phyloP scores from a whole-genome alignment of 352 stramenopile species.

The Pythium plurisporium region DNA sequence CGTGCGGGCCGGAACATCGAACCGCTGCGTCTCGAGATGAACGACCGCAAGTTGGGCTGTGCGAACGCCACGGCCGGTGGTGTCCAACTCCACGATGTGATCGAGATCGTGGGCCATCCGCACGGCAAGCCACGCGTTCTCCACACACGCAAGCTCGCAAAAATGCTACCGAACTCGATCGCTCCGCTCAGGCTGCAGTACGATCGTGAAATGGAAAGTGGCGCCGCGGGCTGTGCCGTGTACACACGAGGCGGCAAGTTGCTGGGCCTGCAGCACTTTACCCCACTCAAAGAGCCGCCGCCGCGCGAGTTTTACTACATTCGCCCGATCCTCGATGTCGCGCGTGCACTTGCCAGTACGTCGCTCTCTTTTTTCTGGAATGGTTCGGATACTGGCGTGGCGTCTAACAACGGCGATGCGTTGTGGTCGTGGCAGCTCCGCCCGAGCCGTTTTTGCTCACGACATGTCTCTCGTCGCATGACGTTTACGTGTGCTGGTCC shows the following conservation, averaged over 20 bases:
- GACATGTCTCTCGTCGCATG: slow-evolving; percentile 34
- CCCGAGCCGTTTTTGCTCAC: slow-evolving; percentile 55
- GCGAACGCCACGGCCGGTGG: slow-evolving; percentile 8
- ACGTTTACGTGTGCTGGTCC: slow-evolving; percentile 57
- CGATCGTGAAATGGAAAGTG: slow-evolving; percentile 38
- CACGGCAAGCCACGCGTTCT: slow-evolving; percentile 55
- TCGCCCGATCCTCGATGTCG: slow-evolving; percentile 44
- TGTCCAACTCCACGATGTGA: slow-evolving; percentile 17
- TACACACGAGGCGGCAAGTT: slow-evolving; percentile 61
- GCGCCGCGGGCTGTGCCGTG: slow-evolving; percentile 33
- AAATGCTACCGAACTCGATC: slow-evolving; percentile 49
- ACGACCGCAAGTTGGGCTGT: slow-evolving; percentile 58
- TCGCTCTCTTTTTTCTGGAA: slow-evolving; percentile 6
- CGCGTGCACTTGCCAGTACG: slow-evolving; percentile 56
- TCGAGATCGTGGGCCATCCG: slow-evolving; percentile 60
- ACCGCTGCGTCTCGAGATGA: slow-evolving; percentile 44
- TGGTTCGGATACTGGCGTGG: background rate
- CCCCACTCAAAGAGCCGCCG: slow-evolving; percentile 30
- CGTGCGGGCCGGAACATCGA: slow-evolving; percentile 39
- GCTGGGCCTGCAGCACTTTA: slow-evolving; percentile 44
- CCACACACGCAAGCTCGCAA: slow-evolving; percentile 28
- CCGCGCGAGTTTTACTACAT: slow-evolving; percentile 44
- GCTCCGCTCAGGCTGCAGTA: slow-evolving; percentile 45
- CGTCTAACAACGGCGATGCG: too few species aligned
- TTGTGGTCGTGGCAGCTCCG: slow-evolving; percentile 44